Conservation (phyloP, 441 rosid species). For the Erodium moschatum region DNA sequence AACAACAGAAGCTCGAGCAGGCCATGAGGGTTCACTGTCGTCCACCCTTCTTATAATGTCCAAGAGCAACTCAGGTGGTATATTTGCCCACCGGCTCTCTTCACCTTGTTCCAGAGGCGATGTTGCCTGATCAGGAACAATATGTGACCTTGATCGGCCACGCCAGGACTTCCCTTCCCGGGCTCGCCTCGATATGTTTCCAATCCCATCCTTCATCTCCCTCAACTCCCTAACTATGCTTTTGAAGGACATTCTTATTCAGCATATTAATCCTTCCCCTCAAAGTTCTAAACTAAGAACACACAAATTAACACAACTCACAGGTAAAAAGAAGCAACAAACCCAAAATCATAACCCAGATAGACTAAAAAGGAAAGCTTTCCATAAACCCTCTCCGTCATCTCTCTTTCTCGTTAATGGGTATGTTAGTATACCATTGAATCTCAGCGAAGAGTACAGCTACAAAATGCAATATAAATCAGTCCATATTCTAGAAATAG, state of each 20-base stretch:
- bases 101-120: slow-evolving; percentile 26
- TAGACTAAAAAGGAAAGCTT: not conserved
- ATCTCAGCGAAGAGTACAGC: not conserved
- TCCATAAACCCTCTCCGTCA: not conserved
- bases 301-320: not conserved
- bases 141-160: slow-evolving; percentile 69
- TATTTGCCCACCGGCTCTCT: slow-evolving; percentile 76
- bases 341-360: not conserved
- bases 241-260: slow-evolving; percentile 62
- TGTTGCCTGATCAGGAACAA: slow-evolving; percentile 24
- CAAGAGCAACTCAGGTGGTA: slow-evolving; percentile 77
- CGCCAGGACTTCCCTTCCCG: slow-evolving; percentile 53
- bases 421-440: not conserved
- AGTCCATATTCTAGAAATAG: not conserved
- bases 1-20: slow-evolving; percentile 77
- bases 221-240: slow-evolving; percentile 85
- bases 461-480: not conserved
- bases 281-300: not conserved
- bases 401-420: too few species aligned
- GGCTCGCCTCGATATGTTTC: slow-evolving; percentile 79
- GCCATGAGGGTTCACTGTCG: slow-evolving; percentile 84
- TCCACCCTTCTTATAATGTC: slow-evolving; percentile 90
- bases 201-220: slow-evolving; percentile 51
- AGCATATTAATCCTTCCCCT: slow-evolving; percentile 5
- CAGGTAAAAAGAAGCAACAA: not conserved